Conservation (phyloP, 768 basidiomycete species). For the Lactarius vividus region DNA sequence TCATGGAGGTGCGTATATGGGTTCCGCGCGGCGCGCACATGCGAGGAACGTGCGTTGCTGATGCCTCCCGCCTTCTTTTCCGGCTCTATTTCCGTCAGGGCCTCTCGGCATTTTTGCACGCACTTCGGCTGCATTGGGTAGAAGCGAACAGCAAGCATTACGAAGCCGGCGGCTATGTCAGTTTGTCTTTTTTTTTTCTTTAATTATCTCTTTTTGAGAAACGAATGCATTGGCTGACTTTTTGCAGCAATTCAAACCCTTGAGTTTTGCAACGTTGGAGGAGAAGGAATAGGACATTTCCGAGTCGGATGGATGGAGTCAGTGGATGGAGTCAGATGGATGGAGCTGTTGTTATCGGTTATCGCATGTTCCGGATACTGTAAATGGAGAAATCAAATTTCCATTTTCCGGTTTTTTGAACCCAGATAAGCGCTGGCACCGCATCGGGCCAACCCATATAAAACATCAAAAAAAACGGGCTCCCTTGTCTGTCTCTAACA, state of each 20-base stretch:
- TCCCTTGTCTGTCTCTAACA: background rate
- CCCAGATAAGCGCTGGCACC: constrained; percentile 23
- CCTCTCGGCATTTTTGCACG: constrained; percentile 93
- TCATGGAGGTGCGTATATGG: constrained; percentile 83
- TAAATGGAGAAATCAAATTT: background rate
- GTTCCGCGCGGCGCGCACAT: background rate
- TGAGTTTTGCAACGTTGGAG: constrained; percentile 46
- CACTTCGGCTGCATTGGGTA: constrained; percentile 96
- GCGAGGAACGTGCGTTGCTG: constrained; percentile 26
- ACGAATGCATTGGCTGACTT: constrained; percentile 29
- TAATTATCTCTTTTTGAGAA: background rate
- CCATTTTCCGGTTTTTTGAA: background rate
- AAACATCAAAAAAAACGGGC: background rate
- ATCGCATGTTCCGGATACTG: background rate
- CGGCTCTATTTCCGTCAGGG: constrained; percentile 49
- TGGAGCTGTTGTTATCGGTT: background rate
- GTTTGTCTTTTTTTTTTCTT: constrained; percentile 36
- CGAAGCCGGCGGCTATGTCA: constrained; percentile 83
- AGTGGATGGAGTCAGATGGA: too few species aligned
- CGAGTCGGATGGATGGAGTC: background rate
- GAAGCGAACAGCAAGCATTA: constrained; percentile 98
- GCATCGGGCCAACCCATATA: constrained; percentile 7
- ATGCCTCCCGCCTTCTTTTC: background rate
- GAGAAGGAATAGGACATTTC: constrained; percentile 29
- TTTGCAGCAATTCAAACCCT: constrained; percentile 46